Conservation (phyloP, 2,329 filamentous ascomycete species). For the Ustilaginoidea virens region DNA sequence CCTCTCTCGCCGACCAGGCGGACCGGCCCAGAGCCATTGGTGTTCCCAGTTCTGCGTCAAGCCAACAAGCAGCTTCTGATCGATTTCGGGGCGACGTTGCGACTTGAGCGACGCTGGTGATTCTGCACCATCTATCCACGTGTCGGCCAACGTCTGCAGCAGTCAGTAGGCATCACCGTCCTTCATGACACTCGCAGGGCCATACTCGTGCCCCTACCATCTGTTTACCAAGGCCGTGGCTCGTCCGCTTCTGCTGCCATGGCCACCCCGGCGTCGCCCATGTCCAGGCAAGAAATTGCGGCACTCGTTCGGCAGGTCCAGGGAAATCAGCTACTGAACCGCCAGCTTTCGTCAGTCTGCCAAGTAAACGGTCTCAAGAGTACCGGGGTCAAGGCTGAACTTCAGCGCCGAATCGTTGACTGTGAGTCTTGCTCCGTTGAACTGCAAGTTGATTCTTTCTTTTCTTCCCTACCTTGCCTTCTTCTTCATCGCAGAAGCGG, state of each 20-base stretch:
- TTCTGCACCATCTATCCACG: too few species aligned
- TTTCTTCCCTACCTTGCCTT: neutral
- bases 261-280: conserved; percentile 12
- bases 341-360: conserved; percentile 63
- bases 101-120: too few species aligned
- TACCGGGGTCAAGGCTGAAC: conserved; percentile 69
- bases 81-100: too few species aligned
- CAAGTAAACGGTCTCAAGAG: conserved; percentile 58
- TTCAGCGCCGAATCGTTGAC: conserved; percentile 63
- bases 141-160: neutral
- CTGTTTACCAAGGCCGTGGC: too few species aligned
- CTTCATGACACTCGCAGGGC: too few species aligned
- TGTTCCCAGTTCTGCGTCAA: too few species aligned
- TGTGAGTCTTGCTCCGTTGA: conserved; percentile 41
- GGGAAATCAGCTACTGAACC: conserved; percentile 31
- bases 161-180: neutral
- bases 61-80: too few species aligned
- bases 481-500: too few species aligned
- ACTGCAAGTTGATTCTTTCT: conserved; percentile 1
- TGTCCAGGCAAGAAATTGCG: conserved; percentile 26
- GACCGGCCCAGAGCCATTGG: conserved; percentile 1
- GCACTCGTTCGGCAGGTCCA: conserved; percentile 28
- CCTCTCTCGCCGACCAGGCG: conserved; percentile 2
- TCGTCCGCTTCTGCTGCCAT: too few species aligned
- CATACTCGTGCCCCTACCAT: too few species aligned